Evolutionary conservation across 2,329 filamentous ascomycete species (phyloP), one percentile per base, ranked within the genome.

Genomic region (Thielaviopsis populi): DNA sequence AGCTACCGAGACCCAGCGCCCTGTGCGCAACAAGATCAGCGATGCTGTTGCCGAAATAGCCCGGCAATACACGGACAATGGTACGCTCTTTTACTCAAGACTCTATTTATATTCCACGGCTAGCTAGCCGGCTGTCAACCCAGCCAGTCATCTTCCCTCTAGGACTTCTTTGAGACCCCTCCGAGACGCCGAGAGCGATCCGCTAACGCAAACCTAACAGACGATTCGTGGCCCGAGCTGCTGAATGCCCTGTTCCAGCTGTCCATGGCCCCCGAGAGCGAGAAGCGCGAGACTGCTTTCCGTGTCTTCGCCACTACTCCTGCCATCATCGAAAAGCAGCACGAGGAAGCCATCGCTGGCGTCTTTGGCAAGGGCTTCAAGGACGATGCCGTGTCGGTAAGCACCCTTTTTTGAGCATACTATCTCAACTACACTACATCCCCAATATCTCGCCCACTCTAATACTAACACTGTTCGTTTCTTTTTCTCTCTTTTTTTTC

Each of bases 31-130:
- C 77, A 99, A 99, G 76, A 88, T 97, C 72, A 94, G 91, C 70
- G 94, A 99, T 75, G 91, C 92, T n/a, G 88, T 97, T 67, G 94
- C 94, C 27, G 94, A 99, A 75, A 81, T 99, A 66, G 94, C 92
- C 54, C 85, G 94, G 71, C 91, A 99, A 77, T 96, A 96, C 75
- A 88, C 89, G 54, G 94, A 97, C 70, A 90, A 88, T 71, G 86
- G 90, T 95, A 80, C 74, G 85, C 77, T 62, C 53, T 33, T 7
- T 13, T 37, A 54, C 40, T 41, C 17, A 2, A 37, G 33, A 8
- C 33, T 8, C 33, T 37, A 37, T 37, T 37, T 8, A 4, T 37
- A 37, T 37, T 37, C 33, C 4, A 37, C 8, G 33, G 8, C 33
- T 37, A 37, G 3, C 33, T 37, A 10, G 5, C 33, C 5, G 10